Evolutionary conservation across 2,329 filamentous ascomycete species (phyloP).

Genomic region (Lojkania enalia): DNA sequence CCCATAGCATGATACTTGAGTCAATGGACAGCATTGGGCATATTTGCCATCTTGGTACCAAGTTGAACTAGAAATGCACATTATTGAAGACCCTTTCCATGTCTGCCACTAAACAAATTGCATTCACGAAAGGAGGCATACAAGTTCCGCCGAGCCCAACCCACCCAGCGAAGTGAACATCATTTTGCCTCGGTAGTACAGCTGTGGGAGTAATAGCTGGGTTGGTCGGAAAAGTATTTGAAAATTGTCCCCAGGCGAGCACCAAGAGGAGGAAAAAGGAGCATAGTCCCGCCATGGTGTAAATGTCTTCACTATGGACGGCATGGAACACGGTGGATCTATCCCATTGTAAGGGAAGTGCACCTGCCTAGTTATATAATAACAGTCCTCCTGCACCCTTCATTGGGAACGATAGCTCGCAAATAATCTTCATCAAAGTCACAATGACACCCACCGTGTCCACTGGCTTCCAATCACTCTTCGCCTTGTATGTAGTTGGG

Average conservation of each 20-base stretch:
- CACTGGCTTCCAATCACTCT: background rate
- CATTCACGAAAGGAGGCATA: slow-evolving; percentile 10
- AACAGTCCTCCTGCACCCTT: background rate
- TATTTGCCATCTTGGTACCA: slow-evolving; percentile 36
- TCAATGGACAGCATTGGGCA: slow-evolving; percentile 35
- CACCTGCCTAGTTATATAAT: background rate
- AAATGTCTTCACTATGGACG: too few relatives aligned
- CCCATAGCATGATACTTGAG: slow-evolving; percentile 25
- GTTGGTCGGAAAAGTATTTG: slow-evolving; percentile 25
- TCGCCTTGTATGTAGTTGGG: background rate
- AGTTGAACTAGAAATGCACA: slow-evolving; percentile 28
- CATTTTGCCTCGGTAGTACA: slow-evolving; percentile 31
- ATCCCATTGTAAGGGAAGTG: background rate
- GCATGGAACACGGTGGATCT: background rate
- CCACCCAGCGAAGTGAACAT: slow-evolving; percentile 31
- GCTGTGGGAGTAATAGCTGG: slow-evolving; percentile 36
- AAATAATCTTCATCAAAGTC: background rate
- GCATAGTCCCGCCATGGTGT: slow-evolving; percentile 22
- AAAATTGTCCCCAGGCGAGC: slow-evolving; percentile 16
- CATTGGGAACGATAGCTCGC: too few relatives aligned
- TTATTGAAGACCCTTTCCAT: slow-evolving; percentile 24
- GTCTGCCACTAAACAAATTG: slow-evolving; percentile 7
- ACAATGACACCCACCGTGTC: background rate
- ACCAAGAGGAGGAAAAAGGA: slow-evolving; percentile 16
- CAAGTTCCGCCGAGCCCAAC: slow-evolving; percentile 24